phyloP scores from a whole-genome alignment of 2,329 filamentous ascomycete species.

The Daldinia sp. region DNA sequence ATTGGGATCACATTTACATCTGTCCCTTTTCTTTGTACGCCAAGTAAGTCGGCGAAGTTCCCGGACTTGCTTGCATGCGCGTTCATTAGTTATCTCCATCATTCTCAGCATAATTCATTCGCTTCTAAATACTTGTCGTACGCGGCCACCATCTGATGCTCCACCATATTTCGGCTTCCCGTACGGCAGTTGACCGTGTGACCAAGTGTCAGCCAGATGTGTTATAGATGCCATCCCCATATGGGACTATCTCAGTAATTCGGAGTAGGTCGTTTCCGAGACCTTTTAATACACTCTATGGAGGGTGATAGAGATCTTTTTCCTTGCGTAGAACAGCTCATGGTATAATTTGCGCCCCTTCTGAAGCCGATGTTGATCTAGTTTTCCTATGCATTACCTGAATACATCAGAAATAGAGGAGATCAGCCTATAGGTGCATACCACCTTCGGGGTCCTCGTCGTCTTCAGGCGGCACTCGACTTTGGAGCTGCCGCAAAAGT shows the following conservation, averaged over 20 bases:
- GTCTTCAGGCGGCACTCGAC: conserved; percentile 59
- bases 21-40: background rate
- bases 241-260: background rate
- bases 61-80: background rate
- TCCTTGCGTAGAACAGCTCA: background rate
- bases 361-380: background rate
- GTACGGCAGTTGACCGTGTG: background rate
- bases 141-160: background rate
- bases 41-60: background rate
- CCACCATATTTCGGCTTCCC: background rate
- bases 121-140: background rate
- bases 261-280: background rate
- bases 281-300: background rate
- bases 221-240: background rate
- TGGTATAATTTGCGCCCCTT: background rate
- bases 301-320: background rate
- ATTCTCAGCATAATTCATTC: background rate
- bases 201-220: background rate
- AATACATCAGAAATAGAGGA: background rate
- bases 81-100: background rate
- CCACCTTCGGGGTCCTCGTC: conserved; percentile 62
- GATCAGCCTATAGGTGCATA: conserved; percentile 63
- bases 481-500: conserved; percentile 63
- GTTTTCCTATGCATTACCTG: background rate
- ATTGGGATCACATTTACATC: background rate